These are phyloP conservation scores for Penicillium freii DNA, from an alignment of 2,329 filamentous ascomycete genomes.

Conservation along the genomic window DNA sequence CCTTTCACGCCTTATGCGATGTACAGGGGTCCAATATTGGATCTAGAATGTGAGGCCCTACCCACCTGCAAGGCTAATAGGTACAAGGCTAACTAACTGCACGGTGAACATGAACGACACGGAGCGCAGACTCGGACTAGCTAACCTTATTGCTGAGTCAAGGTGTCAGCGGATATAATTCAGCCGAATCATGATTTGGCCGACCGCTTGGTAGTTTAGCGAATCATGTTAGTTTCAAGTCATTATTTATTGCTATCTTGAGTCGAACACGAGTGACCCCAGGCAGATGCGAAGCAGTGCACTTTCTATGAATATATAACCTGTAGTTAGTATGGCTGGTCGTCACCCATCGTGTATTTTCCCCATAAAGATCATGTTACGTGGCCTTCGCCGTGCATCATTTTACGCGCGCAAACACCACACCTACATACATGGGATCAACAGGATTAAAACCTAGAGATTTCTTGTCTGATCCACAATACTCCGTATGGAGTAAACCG, in stretches of 20 bases:
- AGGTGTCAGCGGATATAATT: slow-evolving; percentile 9
- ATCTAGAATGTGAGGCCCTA: not conserved
- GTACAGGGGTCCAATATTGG: slow-evolving; percentile 1
- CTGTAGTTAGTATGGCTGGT: not conserved
- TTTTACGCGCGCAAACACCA: not conserved
- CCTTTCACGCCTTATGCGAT: not conserved
- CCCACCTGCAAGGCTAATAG: slow-evolving; percentile 14
- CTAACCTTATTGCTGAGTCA: slow-evolving; percentile 19
- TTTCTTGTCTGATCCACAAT: not conserved
- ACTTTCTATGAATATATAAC: not conserved
- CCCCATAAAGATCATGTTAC: not conserved
- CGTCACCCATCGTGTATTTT: not conserved
- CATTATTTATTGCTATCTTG: not conserved
- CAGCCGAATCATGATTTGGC: not conserved
- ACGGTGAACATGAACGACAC: slow-evolving; percentile 13
- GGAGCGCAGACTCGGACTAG: slow-evolving; percentile 5
- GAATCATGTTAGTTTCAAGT: not conserved
- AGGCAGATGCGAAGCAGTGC: not conserved
- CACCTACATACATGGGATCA: not conserved
- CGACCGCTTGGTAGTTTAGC: not conserved
- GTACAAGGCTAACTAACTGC: slow-evolving; percentile 14
- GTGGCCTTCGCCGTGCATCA: not conserved
- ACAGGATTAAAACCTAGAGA: not conserved
- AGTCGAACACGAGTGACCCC: not conserved
- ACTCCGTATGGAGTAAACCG: not conserved